phyloP scores from a whole-genome alignment of 1,284 basidiomycete species.

The Ceratobasidium sp. region DNA sequence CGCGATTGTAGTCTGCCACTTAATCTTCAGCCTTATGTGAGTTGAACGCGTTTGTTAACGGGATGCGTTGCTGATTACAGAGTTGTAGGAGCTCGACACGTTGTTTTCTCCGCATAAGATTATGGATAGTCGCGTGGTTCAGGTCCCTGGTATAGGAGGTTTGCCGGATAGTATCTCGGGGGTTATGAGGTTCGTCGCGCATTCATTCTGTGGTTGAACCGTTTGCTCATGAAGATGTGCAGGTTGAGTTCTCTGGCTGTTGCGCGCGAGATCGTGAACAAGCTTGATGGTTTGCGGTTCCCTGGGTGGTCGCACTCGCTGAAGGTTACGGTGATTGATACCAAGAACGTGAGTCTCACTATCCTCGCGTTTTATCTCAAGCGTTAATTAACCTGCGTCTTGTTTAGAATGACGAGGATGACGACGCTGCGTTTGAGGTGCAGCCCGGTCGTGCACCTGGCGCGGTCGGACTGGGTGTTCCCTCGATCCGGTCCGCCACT shows the following conservation, averaged over 20 bases:
- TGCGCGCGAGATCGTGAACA: constrained; percentile 20
- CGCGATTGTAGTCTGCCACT: constrained; percentile 6
- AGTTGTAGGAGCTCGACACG: constrained; percentile 24
- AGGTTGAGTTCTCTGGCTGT: constrained; percentile 22
- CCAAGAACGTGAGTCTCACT: constrained; percentile 17
- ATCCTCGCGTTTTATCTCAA: not conserved
- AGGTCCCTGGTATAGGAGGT: constrained; percentile 14
- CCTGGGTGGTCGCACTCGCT: constrained; percentile 36
- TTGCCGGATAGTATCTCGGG: constrained; percentile 38
- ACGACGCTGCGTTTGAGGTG: constrained; percentile 31
- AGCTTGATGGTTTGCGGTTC: constrained; percentile 26
- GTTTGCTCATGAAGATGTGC: constrained; percentile 1
- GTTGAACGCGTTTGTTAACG: not conserved
- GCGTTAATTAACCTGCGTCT: not conserved
- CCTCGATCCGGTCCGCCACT: constrained; percentile 27
- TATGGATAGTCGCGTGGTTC: constrained; percentile 40
- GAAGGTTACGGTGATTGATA: constrained; percentile 32
- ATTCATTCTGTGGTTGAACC: not conserved
- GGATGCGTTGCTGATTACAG: not conserved
- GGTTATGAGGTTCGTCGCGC: constrained; percentile 28
- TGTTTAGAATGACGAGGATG: constrained; percentile 4
- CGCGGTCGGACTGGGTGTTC: constrained; percentile 27
- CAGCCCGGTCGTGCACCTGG: constrained; percentile 25
- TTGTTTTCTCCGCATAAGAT: constrained; percentile 40
- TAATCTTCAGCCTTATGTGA: constrained; percentile 22